Conservation (phyloP, 495 filamentous ascomycete species). For the Sordaria brevicollis region DNA sequence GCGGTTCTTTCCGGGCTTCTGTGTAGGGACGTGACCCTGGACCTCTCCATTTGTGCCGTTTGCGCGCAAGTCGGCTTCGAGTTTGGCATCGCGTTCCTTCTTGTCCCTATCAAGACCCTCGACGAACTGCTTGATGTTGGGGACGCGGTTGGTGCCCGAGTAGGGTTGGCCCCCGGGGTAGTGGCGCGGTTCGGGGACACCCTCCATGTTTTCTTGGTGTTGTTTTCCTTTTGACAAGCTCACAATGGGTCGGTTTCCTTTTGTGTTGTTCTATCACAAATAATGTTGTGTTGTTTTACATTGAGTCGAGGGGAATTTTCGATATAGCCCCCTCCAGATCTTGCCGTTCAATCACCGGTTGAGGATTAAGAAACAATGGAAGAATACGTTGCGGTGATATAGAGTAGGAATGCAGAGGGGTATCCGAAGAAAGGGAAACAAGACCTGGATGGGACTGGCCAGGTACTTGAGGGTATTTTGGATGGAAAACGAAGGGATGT, state of each 20-base stretch:
- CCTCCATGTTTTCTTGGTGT: background rate
- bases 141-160: slow-evolving; percentile 64
- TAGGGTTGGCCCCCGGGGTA: slow-evolving; percentile 40
- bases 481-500: background rate
- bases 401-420: background rate
- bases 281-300: background rate
- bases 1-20: slow-evolving; percentile 34
- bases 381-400: background rate
- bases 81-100: slow-evolving; percentile 56
- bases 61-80: slow-evolving; percentile 43
- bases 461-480: background rate
- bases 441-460: background rate
- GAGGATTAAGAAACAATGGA: background rate
- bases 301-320: background rate
- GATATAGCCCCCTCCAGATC: background rate
- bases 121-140: slow-evolving; percentile 79
- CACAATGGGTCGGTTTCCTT: background rate
- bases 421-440: background rate
- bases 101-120: slow-evolving; percentile 69
- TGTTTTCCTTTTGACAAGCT: background rate
- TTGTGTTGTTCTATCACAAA: background rate
- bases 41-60: slow-evolving; percentile 16
- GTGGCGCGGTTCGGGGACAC: background rate
- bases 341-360: background rate
- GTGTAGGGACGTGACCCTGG: slow-evolving; percentile 30